These are phyloP conservation scores for Eurotiales sp. DNA, from an alignment of 2,329 filamentous ascomycete species.

Conservation along the genomic window DNA sequence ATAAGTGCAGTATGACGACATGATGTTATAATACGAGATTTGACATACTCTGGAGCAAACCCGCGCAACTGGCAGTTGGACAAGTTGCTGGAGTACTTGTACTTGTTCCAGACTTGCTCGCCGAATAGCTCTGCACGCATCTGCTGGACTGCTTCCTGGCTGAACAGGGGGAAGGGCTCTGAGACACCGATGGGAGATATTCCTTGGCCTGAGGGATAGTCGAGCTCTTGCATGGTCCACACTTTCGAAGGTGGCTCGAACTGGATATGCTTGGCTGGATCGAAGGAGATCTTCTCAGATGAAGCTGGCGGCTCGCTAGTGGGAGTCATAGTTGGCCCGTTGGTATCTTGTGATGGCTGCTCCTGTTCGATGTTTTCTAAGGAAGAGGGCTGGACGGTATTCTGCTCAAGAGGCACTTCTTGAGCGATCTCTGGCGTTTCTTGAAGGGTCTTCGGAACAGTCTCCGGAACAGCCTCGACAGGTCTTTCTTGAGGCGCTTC, in stretches of 20 bases:
- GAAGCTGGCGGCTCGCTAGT: conserved; percentile 21
- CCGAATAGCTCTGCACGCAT: conserved; percentile 63
- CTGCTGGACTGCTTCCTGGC: conserved; percentile 55
- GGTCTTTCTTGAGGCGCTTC: neutral
- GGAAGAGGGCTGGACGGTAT: neutral
- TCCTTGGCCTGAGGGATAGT: conserved; percentile 52
- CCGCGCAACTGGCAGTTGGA: conserved; percentile 54
- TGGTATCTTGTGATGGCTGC: conserved; percentile 21
- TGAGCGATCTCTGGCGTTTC: neutral
- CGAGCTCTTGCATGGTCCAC: conserved; percentile 60
- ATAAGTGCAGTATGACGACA: neutral
- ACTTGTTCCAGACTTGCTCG: conserved; percentile 54
- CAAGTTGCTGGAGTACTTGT: conserved; percentile 57
- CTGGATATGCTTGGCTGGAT: conserved; percentile 53
- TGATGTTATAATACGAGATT: neutral
- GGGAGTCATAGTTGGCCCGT: conserved; percentile 28
- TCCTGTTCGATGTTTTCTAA: neutral
- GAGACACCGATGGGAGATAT: conserved; percentile 62
- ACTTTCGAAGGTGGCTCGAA: conserved; percentile 51
- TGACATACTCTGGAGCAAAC: conserved; percentile 54
- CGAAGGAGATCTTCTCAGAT: conserved; percentile 41
- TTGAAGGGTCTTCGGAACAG: neutral
- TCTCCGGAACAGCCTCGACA: neutral
- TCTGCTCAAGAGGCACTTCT: neutral
- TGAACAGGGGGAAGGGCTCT: conserved; percentile 63